These are phyloP conservation scores for Aspergillus sp. DNA, from an alignment of 2,329 filamentous ascomycete species.

Conservation along the genomic window DNA sequence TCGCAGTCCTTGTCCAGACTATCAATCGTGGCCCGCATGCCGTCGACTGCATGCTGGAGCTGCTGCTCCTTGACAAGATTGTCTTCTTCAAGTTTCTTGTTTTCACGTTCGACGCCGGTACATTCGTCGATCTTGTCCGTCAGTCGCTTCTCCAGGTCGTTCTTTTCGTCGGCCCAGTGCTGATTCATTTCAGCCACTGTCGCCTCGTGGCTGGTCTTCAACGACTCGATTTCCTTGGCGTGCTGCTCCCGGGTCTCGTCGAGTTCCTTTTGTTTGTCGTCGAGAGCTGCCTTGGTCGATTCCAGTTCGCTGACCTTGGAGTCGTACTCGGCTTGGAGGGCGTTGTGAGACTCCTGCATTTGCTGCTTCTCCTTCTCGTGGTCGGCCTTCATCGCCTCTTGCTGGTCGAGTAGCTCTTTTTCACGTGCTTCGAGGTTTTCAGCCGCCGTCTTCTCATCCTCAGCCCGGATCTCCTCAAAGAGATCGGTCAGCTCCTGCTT, in stretches of 20 bases:
- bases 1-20: constrained; percentile 52
- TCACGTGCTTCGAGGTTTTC: constrained; percentile 39
- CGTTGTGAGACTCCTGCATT: constrained; percentile 36
- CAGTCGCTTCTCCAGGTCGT: constrained; percentile 34
- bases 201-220: constrained; percentile 26
- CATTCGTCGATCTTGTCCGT: constrained; percentile 43
- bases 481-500: constrained; percentile 46
- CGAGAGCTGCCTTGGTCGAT: constrained; percentile 22
- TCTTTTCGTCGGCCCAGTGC: constrained; percentile 32
- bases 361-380: constrained; percentile 39
- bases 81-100: constrained; percentile 44
- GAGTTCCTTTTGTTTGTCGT: constrained; percentile 31
- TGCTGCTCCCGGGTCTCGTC: constrained; percentile 29
- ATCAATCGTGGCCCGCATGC: constrained; percentile 49
- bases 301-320: constrained; percentile 34
- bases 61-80: constrained; percentile 47
- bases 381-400: constrained; percentile 31
- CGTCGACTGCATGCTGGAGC: constrained; percentile 42
- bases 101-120: constrained; percentile 45
- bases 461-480: constrained; percentile 48
- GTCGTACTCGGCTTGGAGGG: constrained; percentile 38
- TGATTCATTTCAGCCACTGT: constrained; percentile 28
- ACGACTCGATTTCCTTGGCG: constrained; percentile 23
- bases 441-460: constrained; percentile 40
- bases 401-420: constrained; percentile 44